These are phyloP conservation scores for Ligustrum vulgare DNA, from an alignment of 257 asterid genomes.

Conservation along the genomic window DNA sequence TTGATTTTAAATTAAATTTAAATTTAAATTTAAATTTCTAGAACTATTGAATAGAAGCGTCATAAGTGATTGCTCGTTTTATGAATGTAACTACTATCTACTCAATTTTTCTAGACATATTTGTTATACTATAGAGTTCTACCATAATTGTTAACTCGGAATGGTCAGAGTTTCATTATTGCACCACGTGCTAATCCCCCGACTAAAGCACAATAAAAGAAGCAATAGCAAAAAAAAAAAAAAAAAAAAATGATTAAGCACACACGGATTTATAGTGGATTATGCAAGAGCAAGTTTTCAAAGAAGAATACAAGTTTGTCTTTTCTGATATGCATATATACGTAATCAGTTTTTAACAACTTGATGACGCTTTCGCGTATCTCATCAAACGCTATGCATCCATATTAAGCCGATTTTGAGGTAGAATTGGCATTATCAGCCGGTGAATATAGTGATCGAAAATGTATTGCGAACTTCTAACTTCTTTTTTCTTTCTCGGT, in stretches of 20 bases:
- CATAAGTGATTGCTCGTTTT: too few species aligned
- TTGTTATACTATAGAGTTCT: slow-evolving; percentile 31
- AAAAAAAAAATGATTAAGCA: too few species aligned
- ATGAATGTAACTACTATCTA: not conserved
- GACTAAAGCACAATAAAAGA: too few species aligned
- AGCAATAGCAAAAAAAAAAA: too few species aligned
- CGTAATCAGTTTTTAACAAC: slow-evolving; percentile 10
- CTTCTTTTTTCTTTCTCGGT: not conserved
- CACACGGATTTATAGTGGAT: too few species aligned
- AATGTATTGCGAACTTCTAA: slow-evolving; percentile 33
- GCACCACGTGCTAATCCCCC: too few species aligned
- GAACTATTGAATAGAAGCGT: too few species aligned
- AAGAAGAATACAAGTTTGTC: too few species aligned
- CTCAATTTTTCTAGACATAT: slow-evolving; percentile 34
- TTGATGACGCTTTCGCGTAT: not conserved
- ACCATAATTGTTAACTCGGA: slow-evolving; percentile 30
- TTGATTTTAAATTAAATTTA: too few species aligned
- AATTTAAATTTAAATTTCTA: too few species aligned
- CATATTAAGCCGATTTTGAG: slow-evolving; percentile 63
- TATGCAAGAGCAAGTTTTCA: too few species aligned
- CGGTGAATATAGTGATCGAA: slow-evolving; percentile 69
- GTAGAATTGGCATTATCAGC: slow-evolving; percentile 59
- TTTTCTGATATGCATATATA: not conserved
- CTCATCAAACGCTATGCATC: slow-evolving; percentile 52
- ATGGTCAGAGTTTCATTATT: too few species aligned